A percentile compares a stretch with the other conserved stretches of the same genome.
Conservation (phyloP, 129 eudicot genomes). For the Cynara cardunculus region DNA sequence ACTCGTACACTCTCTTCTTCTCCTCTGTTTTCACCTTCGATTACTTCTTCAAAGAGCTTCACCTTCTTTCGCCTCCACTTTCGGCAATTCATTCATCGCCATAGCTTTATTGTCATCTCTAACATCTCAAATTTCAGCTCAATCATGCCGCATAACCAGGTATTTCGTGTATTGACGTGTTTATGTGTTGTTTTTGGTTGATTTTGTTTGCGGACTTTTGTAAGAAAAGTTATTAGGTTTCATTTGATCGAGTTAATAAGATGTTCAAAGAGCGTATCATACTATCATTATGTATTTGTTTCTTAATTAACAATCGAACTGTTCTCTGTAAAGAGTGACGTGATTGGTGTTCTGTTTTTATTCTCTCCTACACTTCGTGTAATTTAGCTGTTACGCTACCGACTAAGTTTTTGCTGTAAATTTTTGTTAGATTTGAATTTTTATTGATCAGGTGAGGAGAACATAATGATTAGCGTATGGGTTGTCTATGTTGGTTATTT, state of each 20-base stretch:
- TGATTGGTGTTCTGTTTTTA: no score
- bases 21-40: not conserved
- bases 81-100: conserved; percentile 11
- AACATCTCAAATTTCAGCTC: not conserved
- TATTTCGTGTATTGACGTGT: not conserved
- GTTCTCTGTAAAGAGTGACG: not conserved
- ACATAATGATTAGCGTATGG: not conserved
- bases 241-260: not conserved
- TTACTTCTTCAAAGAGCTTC: conserved; percentile 25
- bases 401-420: not conserved
- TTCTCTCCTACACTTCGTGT: not conserved
- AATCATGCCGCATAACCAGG: conserved; percentile 47
- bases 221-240: not conserved
- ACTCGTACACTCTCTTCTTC: conserved; percentile 13
- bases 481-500: not conserved
- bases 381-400: not conserved
- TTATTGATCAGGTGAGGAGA: not conserved
- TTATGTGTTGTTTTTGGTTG: not conserved
- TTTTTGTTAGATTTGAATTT: not conserved
- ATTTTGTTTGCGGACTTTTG: not conserved
- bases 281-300: not conserved
- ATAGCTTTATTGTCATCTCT: conserved; percentile 19
- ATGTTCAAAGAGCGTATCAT: not conserved
- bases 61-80: conserved; percentile 14
- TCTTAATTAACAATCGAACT: not conserved